Conservation (phyloP, 805 yeast genomes). For the Suhomyces canberraensis region DNA sequence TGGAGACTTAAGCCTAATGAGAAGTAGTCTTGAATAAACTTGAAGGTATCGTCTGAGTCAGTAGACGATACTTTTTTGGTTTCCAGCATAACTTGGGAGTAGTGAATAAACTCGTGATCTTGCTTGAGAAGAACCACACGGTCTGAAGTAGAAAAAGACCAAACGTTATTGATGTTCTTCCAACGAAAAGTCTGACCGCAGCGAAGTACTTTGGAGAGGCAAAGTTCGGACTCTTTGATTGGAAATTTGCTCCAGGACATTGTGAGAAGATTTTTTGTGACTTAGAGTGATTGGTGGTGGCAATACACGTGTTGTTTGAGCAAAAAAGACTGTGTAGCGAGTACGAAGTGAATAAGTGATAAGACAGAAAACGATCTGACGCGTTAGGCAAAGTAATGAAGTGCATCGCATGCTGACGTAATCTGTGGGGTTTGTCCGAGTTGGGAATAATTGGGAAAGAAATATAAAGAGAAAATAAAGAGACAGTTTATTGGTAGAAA, state of each 20-base stretch:
- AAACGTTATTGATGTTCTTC: slow-evolving; percentile 59
- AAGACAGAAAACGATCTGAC: too few relatives aligned
- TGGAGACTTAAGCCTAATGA: slow-evolving; percentile 55
- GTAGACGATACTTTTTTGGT: not conserved
- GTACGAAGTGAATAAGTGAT: too few relatives aligned
- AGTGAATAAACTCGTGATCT: slow-evolving; percentile 49
- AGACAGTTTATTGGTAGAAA: too few relatives aligned
- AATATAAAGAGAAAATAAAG: too few relatives aligned
- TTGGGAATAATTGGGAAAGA: too few relatives aligned
- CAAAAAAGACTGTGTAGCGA: too few relatives aligned
- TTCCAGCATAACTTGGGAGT: slow-evolving; percentile 35
- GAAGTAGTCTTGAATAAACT: slow-evolving; percentile 64
- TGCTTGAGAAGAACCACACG: slow-evolving; percentile 67
- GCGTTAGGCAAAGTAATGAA: too few relatives aligned
- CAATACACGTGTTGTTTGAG: not conserved
- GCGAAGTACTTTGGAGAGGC: slow-evolving; percentile 62
- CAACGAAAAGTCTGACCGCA: slow-evolving; percentile 88
- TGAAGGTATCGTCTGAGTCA: slow-evolving; percentile 28
- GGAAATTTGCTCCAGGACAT: slow-evolving; percentile 11
- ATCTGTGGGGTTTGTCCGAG: too few relatives aligned
- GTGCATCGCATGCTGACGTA: too few relatives aligned
- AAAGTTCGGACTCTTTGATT: slow-evolving; percentile 41
- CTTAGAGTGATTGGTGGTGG: not conserved
- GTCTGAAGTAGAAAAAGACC: slow-evolving; percentile 62
- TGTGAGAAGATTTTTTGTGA: slow-evolving; percentile 1